Base-by-base conservation (phyloP, 1,284 basidiomycete species). In the Entoloma clypeatum region DNA sequence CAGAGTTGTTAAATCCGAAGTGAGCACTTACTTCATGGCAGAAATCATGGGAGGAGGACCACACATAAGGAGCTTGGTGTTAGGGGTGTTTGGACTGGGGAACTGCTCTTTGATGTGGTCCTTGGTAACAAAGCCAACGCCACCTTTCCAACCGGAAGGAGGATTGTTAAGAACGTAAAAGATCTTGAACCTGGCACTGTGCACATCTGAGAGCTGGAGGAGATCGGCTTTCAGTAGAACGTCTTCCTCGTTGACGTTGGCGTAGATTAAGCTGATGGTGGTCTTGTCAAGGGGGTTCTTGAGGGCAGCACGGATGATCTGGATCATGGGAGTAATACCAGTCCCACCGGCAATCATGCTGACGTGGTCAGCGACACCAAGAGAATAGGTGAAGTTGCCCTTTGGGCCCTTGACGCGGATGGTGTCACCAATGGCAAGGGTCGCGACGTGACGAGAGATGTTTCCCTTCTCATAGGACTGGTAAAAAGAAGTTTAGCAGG, bases 261-360 rank as follows among this genome's bases (percentile, higher is more conserved):
- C 95, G 66, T 98, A 99, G 62, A 99, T 90, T 53, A 99, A 78
- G 48, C 71, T 77, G 54, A 93, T 66, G 58, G 78, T 79, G 23
- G 95, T 98, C 52, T 66, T 73, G 74, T 98, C 95, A 34, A 67
- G 60, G 5, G 88, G 81, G 70, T 95, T 90, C 66, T 90, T 87
- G 59, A 95, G 77, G 7, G 82, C 81, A 18, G 92, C 88, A 49
- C 86, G 81, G 67, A 98, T 86, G 70, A 99, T 92, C 67, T 98
- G 96, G 54, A 94, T 82, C 92, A 96, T 95, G 53, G 95, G 95
- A 0, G 96, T 97, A 62, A 99, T 95, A 49, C 95, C 95, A 3
- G 95, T 89, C 18, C 86, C 86, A 31, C 95, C 95, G 14, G 95
- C 94, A 55, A 99, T 94, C 93, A 99, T 95, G 57, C 92, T 89